Evolutionary conservation across 257 asterid genomes (phyloP), one percentile per base, ranked within the genome.

Genomic region (Osmanthus fragrans): DNA sequence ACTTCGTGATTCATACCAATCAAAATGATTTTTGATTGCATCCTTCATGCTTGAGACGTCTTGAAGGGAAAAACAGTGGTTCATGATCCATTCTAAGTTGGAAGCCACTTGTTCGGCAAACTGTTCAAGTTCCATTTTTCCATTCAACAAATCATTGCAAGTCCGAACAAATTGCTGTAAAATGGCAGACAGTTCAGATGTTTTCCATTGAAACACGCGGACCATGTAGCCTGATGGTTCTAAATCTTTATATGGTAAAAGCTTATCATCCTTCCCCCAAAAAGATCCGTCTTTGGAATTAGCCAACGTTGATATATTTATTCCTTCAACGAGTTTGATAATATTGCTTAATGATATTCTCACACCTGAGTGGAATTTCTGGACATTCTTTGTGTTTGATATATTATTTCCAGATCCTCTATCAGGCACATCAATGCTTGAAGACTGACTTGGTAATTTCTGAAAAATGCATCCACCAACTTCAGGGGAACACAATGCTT

Each of bases 41-140:
- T 91, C 88, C 82, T 84, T 86, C 90, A 90, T 93, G 88, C 91
- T 93, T 25, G 97, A 87, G 76, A 90, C 97, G 74, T 93, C 98
- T 82, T 91, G 96, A 86, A 93, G 83, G 49, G 96, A 87, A 79
- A 90, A 93, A 82, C 97, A 93, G 73, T 91, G 98, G 78, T 89
- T 90, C 87, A 87, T 75, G 76, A 91, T 83, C 98, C 98, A 93
- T 72, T 90, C 97, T 85, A 93, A 79, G 77, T 85, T 83, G 65
- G 86, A 78, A 27, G 92, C 86, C 64, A 93, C 85, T 51, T 75
- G 81, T 65, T 82, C 87, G 67, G 85, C 82, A 80, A 93, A 91
- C 51, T 77, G 85, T 74, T 85, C 94, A 32, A 88, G 63, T 80
- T 76, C 88, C 34, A 85, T 88, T 67, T 80, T 83, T 42, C 91